Base-by-base conservation (phyloP, 805 yeast genomes). In the Starmerella davenportii region DNA sequence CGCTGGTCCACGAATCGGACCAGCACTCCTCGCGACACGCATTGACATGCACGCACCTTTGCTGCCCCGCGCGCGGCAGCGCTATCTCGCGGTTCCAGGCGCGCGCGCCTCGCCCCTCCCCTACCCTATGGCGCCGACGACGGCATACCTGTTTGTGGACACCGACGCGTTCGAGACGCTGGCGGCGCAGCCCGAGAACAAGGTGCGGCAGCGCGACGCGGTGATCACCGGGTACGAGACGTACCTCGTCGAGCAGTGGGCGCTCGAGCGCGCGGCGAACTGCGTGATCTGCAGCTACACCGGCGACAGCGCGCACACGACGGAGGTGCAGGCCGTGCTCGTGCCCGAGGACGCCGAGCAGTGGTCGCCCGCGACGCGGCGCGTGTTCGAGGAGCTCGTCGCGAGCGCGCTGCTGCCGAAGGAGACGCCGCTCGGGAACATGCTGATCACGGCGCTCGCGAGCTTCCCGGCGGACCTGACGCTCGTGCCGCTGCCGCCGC, bases 161-260 rank as follows among this genome's bases (percentile, higher is more conserved):
- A 42, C 47, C 17, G 36, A 39, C 20, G 52, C 56, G 5, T 45
- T 52, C 18, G 48, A 47, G 38, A 32, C 36, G 36, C 45, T 56
- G 8, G 40, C 43, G 18, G 35, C 33, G n/a, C 54, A 54, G 41
- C 48, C 51, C 5, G 54, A 49, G 27, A 52, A 55, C 38, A 30
- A 25, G 19, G 38, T 45, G 3, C 50, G 65, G 11, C 44, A 65
- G 27, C 70, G 69, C 34, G 66, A 63, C 38, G 57, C 73, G 4
- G 59, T 58, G 8, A 63, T 77, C 19, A 50, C 63, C 1, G 96
- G 98, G 1, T 82, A 78, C 53, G 96, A 90, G 57, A 69, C 79
- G 14, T 90, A 90, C 55, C 64, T 90, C 29, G 93, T 87, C 9
- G 96, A 90, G 55, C 95, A 87, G 56, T 90, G 98, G 98, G 76